Evolutionary conservation across 768 basidiomycete species (phyloP).

Genomic region (Omphalotus guepiniiformis): DNA sequence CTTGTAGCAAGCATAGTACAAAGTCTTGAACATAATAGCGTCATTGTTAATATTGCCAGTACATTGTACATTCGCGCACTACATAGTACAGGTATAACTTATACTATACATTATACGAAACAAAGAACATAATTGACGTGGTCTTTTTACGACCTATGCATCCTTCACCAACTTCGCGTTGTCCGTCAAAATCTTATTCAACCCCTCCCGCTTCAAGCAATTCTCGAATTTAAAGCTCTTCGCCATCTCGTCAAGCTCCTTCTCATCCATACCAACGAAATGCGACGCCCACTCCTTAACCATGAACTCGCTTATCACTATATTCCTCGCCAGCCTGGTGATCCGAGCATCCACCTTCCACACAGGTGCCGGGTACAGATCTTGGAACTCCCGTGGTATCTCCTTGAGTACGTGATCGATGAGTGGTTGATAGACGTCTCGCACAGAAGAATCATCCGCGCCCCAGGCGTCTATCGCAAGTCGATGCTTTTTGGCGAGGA

Average conservation of each 20-base stretch:
- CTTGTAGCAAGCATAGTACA: background rate
- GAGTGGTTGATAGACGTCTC: slow-evolving; percentile 60
- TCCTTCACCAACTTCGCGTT: slow-evolving; percentile 20
- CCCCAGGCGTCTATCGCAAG: slow-evolving; percentile 80
- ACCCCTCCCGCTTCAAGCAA: slow-evolving; percentile 62
- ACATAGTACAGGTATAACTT: too few relatives aligned
- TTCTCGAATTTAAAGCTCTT: slow-evolving; percentile 67
- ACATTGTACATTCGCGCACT: too few relatives aligned
- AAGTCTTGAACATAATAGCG: background rate
- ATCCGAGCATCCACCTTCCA: slow-evolving; percentile 58
- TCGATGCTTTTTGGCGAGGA: slow-evolving; percentile 74
- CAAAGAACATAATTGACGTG: too few relatives aligned
- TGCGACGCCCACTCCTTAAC: slow-evolving; percentile 72
- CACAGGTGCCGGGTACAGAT: slow-evolving; percentile 59
- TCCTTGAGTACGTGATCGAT: slow-evolving; percentile 56
- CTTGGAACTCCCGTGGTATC: slow-evolving; percentile 45
- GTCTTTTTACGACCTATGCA: slow-evolving; percentile 12
- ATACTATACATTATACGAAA: too few relatives aligned
- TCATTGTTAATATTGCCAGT: too few relatives aligned
- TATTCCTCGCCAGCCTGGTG: slow-evolving; percentile 58
- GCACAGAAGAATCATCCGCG: slow-evolving; percentile 54
- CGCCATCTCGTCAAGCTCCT: slow-evolving; percentile 70
- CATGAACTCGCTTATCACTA: slow-evolving; percentile 67
- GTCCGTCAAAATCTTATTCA: slow-evolving; percentile 52
- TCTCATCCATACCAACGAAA: slow-evolving; percentile 52